Percentiles rank a stretch among this genome's conserved stretches.
Evolutionary conservation across 1,139 yeast genomes (phyloP).

Genomic region (Saccharomyces hybrid): DNA sequence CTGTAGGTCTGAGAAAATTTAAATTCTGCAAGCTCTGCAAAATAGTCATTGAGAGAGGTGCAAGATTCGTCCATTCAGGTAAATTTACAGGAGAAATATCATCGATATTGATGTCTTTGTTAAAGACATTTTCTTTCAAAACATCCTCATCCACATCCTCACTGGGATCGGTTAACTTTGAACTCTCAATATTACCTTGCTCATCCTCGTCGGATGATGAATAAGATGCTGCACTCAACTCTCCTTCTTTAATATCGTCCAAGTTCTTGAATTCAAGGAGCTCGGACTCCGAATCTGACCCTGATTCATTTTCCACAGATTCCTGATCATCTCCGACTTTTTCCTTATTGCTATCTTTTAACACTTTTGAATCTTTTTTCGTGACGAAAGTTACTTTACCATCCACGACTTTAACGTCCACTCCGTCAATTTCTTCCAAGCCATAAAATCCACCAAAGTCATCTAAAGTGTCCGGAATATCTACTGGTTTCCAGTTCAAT

Average conservation of each 20-base stretch:
- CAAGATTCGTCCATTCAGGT: conserved; percentile 51
- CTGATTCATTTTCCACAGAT: conserved; percentile 7
- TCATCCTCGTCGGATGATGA: conserved; percentile 20
- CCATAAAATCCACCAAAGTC: conserved; percentile 90
- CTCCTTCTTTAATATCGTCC: conserved; percentile 24
- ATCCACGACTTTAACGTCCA: conserved; percentile 56
- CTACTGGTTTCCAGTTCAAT: conserved; percentile 72
- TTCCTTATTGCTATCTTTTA: conserved; percentile 8
- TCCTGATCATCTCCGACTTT: conserved; percentile 12
- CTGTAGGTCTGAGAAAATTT: conserved; percentile 69
- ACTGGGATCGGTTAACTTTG: conserved; percentile 10
- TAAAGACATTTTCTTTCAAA: conserved; percentile 21
- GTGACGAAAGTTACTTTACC: conserved; percentile 61
- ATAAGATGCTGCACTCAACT: conserved; percentile 19
- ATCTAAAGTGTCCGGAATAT: conserved; percentile 74
- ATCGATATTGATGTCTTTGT: conserved; percentile 23
- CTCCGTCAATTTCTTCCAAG: conserved; percentile 89
- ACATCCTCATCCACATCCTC: conserved; percentile 13
- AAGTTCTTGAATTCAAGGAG: conserved; percentile 21
- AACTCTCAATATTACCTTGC: conserved; percentile 7
- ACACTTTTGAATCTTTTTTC: conserved; percentile 34
- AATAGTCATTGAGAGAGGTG: conserved; percentile 43
- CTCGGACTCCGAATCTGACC: conserved; percentile 13
- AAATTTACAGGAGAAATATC: conserved; percentile 34
- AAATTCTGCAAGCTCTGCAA: conserved; percentile 52